Evolutionary conservation across 2,329 filamentous ascomycete genomes (phyloP), one percentile per base, ranked within the genome.

Genomic region (Trichophyton equinum): DNA sequence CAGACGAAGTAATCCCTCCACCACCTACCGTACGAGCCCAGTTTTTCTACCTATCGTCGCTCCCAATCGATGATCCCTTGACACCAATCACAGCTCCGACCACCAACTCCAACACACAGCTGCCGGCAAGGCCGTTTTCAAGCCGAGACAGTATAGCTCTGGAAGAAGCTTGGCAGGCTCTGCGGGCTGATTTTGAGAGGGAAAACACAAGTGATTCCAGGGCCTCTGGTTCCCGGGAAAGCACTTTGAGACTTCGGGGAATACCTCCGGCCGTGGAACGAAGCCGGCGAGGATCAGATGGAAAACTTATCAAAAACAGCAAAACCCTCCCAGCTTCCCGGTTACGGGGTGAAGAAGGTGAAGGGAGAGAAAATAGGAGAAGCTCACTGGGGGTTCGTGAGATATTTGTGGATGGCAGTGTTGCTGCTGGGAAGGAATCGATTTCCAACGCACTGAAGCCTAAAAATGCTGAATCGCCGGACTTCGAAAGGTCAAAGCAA

Each of bases 61-160:
- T 92, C 57, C 86, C 90, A 33, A 91, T 96, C 69, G 91, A 96
- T 69, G 91, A 96, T 69, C 89, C 89, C 25, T 80, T 95, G n/a
- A 89, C 87, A 8, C 82, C 86, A 72, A 80, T 75, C 69, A 83
- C 72, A 71, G 82, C 69, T 67, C 80, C 71, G 64, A 78, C 71
- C 75, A 85, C 74, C 22, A 73, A 70, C 58, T 70, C 79, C 13
- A 72, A 79, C 60, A 73, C 79, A 38, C 85, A 81, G 67, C 79
- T 81, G 40, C 82, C 84, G 55, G 82, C 90, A 7, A 84, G 88
- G 49, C 89, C 91, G 0, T 96, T 95, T 72, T 87, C 88, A 0
- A 79, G 79, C 3, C 85, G 83, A 62, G 91, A 96, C 74, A 95
- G 92, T 66, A 83, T 85, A 65, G 84, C 86, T 1, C 78, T 96